Conservation (phyloP, 192 early-diverging fungal species). For the Coemansia sp. region DNA sequence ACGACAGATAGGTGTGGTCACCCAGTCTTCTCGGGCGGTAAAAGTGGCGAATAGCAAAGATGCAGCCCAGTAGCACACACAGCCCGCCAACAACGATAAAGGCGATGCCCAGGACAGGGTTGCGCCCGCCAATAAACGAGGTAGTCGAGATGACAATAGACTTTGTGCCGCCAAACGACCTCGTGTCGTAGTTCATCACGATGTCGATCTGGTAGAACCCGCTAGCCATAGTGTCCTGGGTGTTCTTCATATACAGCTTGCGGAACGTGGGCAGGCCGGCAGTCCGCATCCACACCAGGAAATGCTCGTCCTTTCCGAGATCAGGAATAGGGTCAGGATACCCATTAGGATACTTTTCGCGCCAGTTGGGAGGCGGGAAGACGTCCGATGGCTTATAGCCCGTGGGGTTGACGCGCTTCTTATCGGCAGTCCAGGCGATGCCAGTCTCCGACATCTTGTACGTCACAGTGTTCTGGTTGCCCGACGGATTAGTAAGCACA, state of each 20-base stretch:
- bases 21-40: slow-evolving; percentile 94
- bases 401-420: slow-evolving; percentile 62
- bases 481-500: slow-evolving; percentile 57
- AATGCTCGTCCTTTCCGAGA: slow-evolving; percentile 68
- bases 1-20: slow-evolving; percentile 94
- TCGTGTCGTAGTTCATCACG: slow-evolving; percentile 79
- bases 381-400: slow-evolving; percentile 57
- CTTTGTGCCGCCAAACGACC: slow-evolving; percentile 90
- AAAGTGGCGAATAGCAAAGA: slow-evolving; percentile 88
- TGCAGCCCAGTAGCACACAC: slow-evolving; percentile 83
- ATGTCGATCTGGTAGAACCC: slow-evolving; percentile 78
- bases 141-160: slow-evolving; percentile 90
- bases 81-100: slow-evolving; percentile 92
- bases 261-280: slow-evolving; percentile 95
- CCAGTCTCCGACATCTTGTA: slow-evolving; percentile 65
- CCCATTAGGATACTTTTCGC: slow-evolving; percentile 56
- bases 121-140: slow-evolving; percentile 95
- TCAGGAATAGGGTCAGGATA: slow-evolving; percentile 54
- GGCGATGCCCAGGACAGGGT: slow-evolving; percentile 92
- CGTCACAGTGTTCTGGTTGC: slow-evolving; percentile 18
- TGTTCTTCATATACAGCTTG: slow-evolving; percentile 88
- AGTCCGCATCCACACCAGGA: slow-evolving; percentile 99
- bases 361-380: slow-evolving; percentile 89
- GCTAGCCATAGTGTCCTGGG: slow-evolving; percentile 54
- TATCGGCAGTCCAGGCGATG: slow-evolving; percentile 90